Conservation (phyloP, 73 alveolate genomes). For the Paramecium primaurelia region DNA sequence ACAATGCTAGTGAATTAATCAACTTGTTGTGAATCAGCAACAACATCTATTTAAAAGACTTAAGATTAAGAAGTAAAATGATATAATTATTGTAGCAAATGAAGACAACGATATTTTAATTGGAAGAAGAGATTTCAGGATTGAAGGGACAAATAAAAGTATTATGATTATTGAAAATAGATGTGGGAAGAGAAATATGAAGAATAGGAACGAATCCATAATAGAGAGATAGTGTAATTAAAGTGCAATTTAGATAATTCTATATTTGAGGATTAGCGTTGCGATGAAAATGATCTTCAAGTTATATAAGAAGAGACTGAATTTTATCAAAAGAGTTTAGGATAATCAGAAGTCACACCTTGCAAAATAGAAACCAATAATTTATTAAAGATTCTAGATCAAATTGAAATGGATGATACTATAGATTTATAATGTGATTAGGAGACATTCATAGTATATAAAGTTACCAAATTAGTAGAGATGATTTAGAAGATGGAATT, state of each 20-base stretch:
- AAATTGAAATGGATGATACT: not conserved
- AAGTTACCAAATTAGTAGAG: not conserved
- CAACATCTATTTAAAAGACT: not conserved
- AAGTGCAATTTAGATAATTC: slow-evolving; percentile 42
- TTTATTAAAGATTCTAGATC: not conserved
- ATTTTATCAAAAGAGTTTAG: not conserved
- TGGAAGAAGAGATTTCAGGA: not conserved
- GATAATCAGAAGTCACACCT: not conserved
- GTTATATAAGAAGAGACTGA: slow-evolving; percentile 13
- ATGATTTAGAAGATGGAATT: not conserved
- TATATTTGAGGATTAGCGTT: slow-evolving; percentile 3
- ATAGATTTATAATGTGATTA: not conserved
- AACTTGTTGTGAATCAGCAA: not conserved
- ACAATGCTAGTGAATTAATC: not conserved
- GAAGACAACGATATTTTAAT: not conserved
- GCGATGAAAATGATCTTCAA: not conserved
- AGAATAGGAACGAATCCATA: not conserved
- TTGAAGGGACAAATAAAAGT: not conserved
- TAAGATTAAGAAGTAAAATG: not conserved
- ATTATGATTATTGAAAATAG: not conserved
- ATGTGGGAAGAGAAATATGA: slow-evolving; percentile 36
- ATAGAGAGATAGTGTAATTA: slow-evolving; percentile 16
- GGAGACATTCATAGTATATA: not conserved
- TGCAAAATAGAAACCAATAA: not conserved
- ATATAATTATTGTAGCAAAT: not conserved